Percentiles rank a stretch among this genome's conserved stretches.
Evolutionary conservation across 768 basidiomycete genomes (phyloP).

Genomic region (Serendipita indica): DNA sequence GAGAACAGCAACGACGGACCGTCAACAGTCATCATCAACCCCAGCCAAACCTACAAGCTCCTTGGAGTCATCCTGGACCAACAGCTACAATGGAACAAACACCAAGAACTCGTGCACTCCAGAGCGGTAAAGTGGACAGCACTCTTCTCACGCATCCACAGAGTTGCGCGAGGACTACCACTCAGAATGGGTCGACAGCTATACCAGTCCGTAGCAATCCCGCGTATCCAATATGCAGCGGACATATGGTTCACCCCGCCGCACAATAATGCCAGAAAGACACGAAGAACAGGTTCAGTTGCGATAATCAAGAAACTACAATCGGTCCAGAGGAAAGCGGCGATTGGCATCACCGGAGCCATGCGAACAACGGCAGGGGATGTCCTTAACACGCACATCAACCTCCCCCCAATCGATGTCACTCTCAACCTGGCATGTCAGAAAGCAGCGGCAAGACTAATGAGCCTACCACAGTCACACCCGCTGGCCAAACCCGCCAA

Average conservation of each 20-base stretch:
- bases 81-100: constrained; percentile 19
- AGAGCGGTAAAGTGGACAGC: background rate
- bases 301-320: background rate
- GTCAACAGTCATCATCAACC: background rate
- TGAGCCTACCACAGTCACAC: background rate
- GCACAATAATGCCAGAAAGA: background rate
- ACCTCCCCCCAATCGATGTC: constrained; percentile 9
- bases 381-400: constrained; percentile 2
- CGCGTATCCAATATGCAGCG: constrained; percentile 17
- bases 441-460: constrained; percentile 6
- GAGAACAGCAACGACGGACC: background rate
- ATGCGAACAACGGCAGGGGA: constrained; percentile 13
- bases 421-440: constrained; percentile 1
- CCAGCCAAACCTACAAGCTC: constrained; percentile 14
- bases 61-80: constrained; percentile 23
- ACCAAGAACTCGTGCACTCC: constrained; percentile 9
- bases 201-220: constrained; percentile 15
- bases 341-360: constrained; percentile 15
- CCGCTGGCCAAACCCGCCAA: background rate
- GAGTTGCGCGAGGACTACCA: constrained; percentile 5
- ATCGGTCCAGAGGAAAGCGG: constrained; percentile 15
- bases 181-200: constrained; percentile 10
- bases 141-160: background rate
- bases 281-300: background rate
- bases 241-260: constrained; percentile 3